A percentile compares a stretch with the other conserved stretches of the same genome.
phyloP scores from a whole-genome alignment of 495 filamentous ascomycete species.

The Neurospora sp. region DNA sequence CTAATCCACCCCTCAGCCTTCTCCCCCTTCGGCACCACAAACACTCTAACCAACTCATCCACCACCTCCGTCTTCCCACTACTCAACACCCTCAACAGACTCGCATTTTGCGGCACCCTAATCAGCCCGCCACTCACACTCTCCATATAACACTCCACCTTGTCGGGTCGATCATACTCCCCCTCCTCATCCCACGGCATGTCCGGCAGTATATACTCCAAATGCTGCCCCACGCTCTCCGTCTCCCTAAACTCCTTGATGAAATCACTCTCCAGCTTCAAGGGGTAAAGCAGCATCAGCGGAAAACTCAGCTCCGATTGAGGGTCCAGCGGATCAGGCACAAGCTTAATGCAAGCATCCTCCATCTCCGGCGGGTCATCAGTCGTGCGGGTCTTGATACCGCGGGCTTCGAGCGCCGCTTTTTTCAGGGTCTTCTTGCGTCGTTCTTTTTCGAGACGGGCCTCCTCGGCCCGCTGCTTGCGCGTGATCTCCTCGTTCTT shows the following conservation, averaged over 20 bases:
- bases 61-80: slow-evolving; percentile 75
- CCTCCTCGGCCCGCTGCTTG: slow-evolving; percentile 34
- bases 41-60: slow-evolving; percentile 73
- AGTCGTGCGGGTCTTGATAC: slow-evolving; percentile 56
- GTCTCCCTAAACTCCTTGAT: slow-evolving; percentile 75
- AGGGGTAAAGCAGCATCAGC: slow-evolving; percentile 71
- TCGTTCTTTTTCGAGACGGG: slow-evolving; percentile 34
- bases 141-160: slow-evolving; percentile 87
- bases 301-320: slow-evolving; percentile 65
- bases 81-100: slow-evolving; percentile 62
- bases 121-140: slow-evolving; percentile 69
- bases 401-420: slow-evolving; percentile 64
- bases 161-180: slow-evolving; percentile 46
- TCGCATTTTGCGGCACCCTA: slow-evolving; percentile 80
- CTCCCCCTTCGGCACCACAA: slow-evolving; percentile 56
- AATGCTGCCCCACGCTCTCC: slow-evolving; percentile 56
- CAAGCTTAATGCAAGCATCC: slow-evolving; percentile 56
- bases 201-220: slow-evolving; percentile 64
- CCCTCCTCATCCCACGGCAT: slow-evolving; percentile 69
- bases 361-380: slow-evolving; percentile 73
- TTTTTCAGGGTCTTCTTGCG: slow-evolving; percentile 50
- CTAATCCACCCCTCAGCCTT: slow-evolving; percentile 64
- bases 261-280: slow-evolving; percentile 70
- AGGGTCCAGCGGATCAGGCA: slow-evolving; percentile 63
- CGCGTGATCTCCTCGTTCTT: slow-evolving; percentile 25